These are phyloP conservation scores for Chaetomium sp. DNA, from an alignment of 2,329 filamentous ascomycete genomes.

Conservation along the genomic window DNA sequence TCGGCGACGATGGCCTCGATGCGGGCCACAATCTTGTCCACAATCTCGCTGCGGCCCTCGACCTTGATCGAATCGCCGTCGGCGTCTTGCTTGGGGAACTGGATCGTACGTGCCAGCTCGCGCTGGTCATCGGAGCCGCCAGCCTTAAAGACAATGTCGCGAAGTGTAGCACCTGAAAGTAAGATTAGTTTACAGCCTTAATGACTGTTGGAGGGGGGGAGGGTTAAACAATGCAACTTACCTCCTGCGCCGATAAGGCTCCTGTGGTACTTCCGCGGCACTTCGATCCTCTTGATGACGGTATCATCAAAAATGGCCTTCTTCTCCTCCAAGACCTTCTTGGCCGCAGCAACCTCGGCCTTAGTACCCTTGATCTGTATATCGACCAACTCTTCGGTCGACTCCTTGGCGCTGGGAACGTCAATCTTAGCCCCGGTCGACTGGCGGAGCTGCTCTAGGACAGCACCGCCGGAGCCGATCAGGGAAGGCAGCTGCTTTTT, in stretches of 20 bases:
- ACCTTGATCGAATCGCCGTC: conserved; percentile 79
- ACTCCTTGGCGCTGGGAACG: conserved; percentile 74
- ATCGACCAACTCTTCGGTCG: conserved; percentile 65
- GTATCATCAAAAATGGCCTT: conserved; percentile 83
- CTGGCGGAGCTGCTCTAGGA: conserved; percentile 83
- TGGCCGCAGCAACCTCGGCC: conserved; percentile 81
- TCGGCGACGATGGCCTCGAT: conserved; percentile 79
- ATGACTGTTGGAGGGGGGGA: not conserved
- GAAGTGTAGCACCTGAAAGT: conserved; percentile 68
- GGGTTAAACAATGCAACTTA: conserved; percentile 42
- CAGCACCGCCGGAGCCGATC: conserved; percentile 83
- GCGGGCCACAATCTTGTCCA: conserved; percentile 79
- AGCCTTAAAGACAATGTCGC: conserved; percentile 77
- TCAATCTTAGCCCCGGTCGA: conserved; percentile 84
- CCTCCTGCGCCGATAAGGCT: conserved; percentile 82
- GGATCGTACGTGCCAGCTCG: conserved; percentile 79
- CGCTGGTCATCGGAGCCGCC: conserved; percentile 84
- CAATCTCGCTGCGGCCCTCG: conserved; percentile 75
- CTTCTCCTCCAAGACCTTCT: conserved; percentile 83
- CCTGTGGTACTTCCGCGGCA: conserved; percentile 93
- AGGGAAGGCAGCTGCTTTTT: conserved; percentile 90
- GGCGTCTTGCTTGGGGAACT: conserved; percentile 85
- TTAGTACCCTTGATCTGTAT: conserved; percentile 92
- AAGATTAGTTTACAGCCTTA: conserved; percentile 29
- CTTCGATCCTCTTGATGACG: conserved; percentile 73